Percentiles rank a stretch among this genome's conserved stretches.
phyloP scores from a whole-genome alignment of 208 protist genomes.

The Wallacemonas collosoma region DNA sequence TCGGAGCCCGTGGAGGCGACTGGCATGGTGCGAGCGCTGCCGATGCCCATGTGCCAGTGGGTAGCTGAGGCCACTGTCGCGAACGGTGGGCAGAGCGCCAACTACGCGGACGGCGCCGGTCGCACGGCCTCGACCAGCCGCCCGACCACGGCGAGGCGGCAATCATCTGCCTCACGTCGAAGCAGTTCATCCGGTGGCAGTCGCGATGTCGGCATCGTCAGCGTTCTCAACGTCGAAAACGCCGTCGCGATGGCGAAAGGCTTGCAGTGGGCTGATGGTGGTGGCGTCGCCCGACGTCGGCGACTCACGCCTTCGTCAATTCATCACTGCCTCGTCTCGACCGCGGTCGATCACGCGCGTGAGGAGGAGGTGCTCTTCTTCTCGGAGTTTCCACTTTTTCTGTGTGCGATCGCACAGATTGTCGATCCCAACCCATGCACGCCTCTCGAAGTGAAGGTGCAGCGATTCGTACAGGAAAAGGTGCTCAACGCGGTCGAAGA shows the following conservation, averaged over 20 bases:
- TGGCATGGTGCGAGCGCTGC: conserved; percentile 55
- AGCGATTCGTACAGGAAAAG: conserved; percentile 41
- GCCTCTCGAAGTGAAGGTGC: conserved; percentile 63
- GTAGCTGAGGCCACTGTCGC: background rate
- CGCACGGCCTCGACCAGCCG: background rate
- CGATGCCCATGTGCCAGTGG: conserved; percentile 37
- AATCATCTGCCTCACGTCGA: conserved; percentile 4
- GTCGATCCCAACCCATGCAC: conserved; percentile 41
- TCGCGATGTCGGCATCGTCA: conserved; percentile 69
- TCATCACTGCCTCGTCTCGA: conserved; percentile 42
- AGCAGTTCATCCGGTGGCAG: background rate
- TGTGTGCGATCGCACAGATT: conserved; percentile 64
- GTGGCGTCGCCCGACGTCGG: conserved; percentile 15
- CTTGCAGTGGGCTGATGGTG: conserved; percentile 41
- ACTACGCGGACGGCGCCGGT: background rate
- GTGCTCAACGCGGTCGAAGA: conserved; percentile 27
- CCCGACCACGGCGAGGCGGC: background rate
- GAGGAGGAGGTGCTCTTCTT: conserved; percentile 70
- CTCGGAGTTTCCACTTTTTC: conserved; percentile 61
- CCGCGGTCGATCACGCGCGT: conserved; percentile 38
- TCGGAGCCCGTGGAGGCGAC: conserved; percentile 53
- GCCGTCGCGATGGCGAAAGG: conserved; percentile 50
- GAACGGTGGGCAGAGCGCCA: background rate
- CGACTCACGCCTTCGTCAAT: conserved; percentile 27
- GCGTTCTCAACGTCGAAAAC: conserved; percentile 45